phyloP scores from a whole-genome alignment of 495 filamentous ascomycete species.

The Clohesyomyces aquaticus region DNA sequence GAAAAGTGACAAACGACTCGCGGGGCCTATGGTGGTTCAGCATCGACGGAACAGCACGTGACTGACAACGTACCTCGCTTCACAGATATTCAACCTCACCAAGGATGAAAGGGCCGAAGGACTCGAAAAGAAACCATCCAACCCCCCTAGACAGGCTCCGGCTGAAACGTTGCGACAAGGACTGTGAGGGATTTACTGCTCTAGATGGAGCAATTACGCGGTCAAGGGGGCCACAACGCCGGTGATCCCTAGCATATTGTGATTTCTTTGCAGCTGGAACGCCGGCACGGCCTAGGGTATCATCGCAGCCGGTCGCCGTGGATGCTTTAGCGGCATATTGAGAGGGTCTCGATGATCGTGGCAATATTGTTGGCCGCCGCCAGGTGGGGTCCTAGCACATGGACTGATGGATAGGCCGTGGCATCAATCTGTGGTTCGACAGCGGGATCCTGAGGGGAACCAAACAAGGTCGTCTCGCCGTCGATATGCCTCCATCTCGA shows the following conservation, averaged over 20 bases:
- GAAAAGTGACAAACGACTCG: constrained; percentile 29
- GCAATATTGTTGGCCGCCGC: constrained; percentile 42
- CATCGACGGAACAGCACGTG: constrained; percentile 35
- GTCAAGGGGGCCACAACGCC: constrained; percentile 41
- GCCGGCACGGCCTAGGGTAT: constrained; percentile 42
- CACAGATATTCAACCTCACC: constrained; percentile 36
- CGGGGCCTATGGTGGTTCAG: constrained; percentile 29
- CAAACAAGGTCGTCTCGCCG: constrained; percentile 21
- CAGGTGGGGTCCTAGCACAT: constrained; percentile 41
- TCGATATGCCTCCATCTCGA: constrained; percentile 14
- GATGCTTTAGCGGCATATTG: constrained; percentile 40
- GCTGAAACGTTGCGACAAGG: constrained; percentile 40
- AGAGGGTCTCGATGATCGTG: constrained; percentile 39
- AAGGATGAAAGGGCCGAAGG: constrained; percentile 28
- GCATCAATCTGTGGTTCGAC: constrained; percentile 35
- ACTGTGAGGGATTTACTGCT: constrained; percentile 39
- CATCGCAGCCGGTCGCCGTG: constrained; percentile 39
- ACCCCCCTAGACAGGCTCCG: constrained; percentile 16
- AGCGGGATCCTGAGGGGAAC: constrained; percentile 23
- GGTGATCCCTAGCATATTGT: constrained; percentile 42
- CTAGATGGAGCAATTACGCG: constrained; percentile 39
- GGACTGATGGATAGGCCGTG: constrained; percentile 37
- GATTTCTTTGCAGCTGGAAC: constrained; percentile 39
- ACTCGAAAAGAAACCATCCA: constrained; percentile 35
- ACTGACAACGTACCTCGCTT: constrained; percentile 32